Evolutionary conservation across 805 yeast genomes (phyloP).

Genomic region (Sugiyamaella americana): DNA sequence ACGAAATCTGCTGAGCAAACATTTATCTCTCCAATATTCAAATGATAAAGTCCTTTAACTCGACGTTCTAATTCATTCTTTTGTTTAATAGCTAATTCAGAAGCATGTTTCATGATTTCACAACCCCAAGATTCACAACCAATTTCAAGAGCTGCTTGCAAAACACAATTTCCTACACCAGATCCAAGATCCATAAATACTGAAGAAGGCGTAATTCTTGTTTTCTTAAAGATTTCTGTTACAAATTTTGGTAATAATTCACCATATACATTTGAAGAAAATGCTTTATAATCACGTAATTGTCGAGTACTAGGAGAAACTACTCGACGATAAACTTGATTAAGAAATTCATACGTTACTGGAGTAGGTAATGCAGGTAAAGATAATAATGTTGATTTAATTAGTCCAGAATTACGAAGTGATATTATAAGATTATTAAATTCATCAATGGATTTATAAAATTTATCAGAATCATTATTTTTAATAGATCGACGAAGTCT

Average conservation of each 20-base stretch:
- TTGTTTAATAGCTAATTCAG: constrained; percentile 59
- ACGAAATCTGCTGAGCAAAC: constrained; percentile 70
- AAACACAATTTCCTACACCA: constrained; percentile 88
- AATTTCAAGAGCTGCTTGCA: constrained; percentile 82
- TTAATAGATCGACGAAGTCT: constrained; percentile 26
- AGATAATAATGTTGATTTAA: constrained; percentile 30
- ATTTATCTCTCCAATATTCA: constrained; percentile 49
- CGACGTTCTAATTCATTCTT: constrained; percentile 51
- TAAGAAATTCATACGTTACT: constrained; percentile 60
- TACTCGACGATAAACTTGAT: constrained; percentile 67
- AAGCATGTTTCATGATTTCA: constrained; percentile 82
- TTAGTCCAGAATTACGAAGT: constrained; percentile 33
- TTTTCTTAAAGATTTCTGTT: constrained; percentile 56
- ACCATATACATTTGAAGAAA: constrained; percentile 87
- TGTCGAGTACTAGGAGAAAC: constrained; percentile 68
- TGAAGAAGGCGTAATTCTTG: constrained; percentile 46
- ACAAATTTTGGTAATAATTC: constrained; percentile 77
- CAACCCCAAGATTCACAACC: constrained; percentile 85
- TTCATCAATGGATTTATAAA: constrained; percentile 35
- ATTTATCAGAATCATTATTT: constrained; percentile 27
- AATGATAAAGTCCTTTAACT: constrained; percentile 51
- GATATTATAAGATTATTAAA: constrained; percentile 39
- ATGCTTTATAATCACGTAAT: constrained; percentile 69
- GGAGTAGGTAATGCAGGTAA: constrained; percentile 16
- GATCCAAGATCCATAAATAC: constrained; percentile 87